Evolutionary conservation across 371 early-diverging fungal genomes (phyloP), one percentile per base, ranked within the genome.

Genomic region (Mucor velutinosus): DNA sequence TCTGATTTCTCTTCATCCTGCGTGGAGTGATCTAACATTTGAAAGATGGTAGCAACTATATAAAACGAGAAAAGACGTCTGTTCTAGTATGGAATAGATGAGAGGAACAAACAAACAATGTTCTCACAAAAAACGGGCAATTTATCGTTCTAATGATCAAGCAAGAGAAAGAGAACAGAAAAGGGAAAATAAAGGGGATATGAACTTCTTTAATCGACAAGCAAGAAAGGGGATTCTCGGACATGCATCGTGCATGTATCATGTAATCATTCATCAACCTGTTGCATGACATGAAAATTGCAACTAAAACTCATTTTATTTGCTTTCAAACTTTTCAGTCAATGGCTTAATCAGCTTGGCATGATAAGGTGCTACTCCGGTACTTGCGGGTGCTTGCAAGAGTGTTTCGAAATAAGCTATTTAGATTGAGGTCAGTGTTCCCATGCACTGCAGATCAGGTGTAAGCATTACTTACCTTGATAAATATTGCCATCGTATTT

Each of bases 401-500:
- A 80, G 47, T 3, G 80, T 78, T 8, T 83, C 79, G 55, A 83
- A 76, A 39, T 83, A 83, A n/a, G 73, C 83, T 80, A 66, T 21
- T 30, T 39, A 47, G 0, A 39, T 3, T 32, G 0, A 53, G 43
- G 27, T 39, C 17, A 61, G 45, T 19, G n/a, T 25, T 49, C 12
- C 12, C 14, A 37, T 27, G 21, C 15, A 23, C 8, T 6, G 27
- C 14, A 53, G 27, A 53, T 53, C 53, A 53, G 17, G 41, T 17
- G 17, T 10, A 32, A 3, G 29, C 4, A 14, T 6, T 8, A 15
- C 2, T 73, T 76, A 82, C 82, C 62, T 29, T 76, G 70, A 72
- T 90, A 90, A 57, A 88, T 88, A 64, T 87, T 71, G 19, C 90
- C 90, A 66, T 89, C 87, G 37, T 83, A 82, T 60, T 81, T 78